A percentile compares a stretch with the other conserved stretches of the same genome.
These are phyloP conservation scores for Xylaria digitata DNA, from an alignment of 2,329 filamentous ascomycete genomes.

Conservation along the genomic window DNA sequence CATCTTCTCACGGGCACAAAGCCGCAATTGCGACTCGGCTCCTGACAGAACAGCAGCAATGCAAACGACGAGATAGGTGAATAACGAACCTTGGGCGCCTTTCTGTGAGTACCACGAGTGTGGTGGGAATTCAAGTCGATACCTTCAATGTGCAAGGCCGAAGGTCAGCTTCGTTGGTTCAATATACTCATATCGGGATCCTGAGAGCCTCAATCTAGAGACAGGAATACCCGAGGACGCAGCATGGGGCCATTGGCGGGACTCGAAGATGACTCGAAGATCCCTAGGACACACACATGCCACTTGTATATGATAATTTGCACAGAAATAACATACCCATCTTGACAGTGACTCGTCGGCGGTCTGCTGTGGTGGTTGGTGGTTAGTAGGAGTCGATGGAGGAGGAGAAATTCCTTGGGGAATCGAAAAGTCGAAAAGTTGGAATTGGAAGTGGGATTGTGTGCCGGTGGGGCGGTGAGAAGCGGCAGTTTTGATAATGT, in stretches of 20 bases:
- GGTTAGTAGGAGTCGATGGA: conserved; percentile 46
- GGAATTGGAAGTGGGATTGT: conserved; percentile 43
- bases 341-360: conserved; percentile 60
- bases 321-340: conserved; percentile 69
- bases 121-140: conserved; percentile 79
- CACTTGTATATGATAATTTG: conserved; percentile 47
- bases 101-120: conserved; percentile 81
- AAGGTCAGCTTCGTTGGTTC: conserved; percentile 72
- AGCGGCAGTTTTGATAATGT: conserved; percentile 54
- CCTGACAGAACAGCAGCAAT: not conserved
- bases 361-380: conserved; percentile 54
- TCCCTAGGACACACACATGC: conserved; percentile 35
- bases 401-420: conserved; percentile 37
- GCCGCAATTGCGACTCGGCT: not conserved
- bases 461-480: conserved; percentile 55
- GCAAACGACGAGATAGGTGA: not conserved
- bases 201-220: conserved; percentile 33
- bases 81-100: conserved; percentile 77
- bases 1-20: not conserved
- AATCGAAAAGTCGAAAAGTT: conserved; percentile 31
- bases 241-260: conserved; percentile 31
- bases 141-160: conserved; percentile 63
- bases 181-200: conserved; percentile 68
- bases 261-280: not conserved
- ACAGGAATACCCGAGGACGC: conserved; percentile 35